Conservation (phyloP, 2,329 filamentous ascomycete species). For the Stagonosporopsis vannaccii region DNA sequence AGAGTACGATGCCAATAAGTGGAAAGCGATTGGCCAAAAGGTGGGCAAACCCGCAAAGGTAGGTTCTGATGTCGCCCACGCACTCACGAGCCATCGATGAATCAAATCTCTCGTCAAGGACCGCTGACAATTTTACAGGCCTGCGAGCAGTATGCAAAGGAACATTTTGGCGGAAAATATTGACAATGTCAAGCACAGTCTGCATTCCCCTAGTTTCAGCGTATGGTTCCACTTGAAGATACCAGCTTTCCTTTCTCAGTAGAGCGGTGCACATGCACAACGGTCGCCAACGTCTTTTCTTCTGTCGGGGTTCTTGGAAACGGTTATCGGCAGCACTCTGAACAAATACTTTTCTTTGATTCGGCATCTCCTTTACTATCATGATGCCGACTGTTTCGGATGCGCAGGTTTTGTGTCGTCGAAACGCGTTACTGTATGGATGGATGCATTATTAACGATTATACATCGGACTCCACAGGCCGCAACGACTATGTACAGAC, state of each 20-base stretch:
- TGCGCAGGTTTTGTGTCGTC: not conserved
- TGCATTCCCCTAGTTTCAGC: constrained; percentile 47
- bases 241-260: constrained; percentile 46
- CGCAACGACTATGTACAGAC: not conserved
- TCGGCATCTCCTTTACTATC: constrained; percentile 10
- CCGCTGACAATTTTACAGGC: constrained; percentile 60
- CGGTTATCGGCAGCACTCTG: constrained; percentile 35
- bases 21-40: constrained; percentile 96
- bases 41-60: constrained; percentile 98
- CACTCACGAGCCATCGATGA: not conserved
- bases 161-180: constrained; percentile 75
- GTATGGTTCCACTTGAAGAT: constrained; percentile 44
- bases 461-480: not conserved
- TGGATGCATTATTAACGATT: not conserved
- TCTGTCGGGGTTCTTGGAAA: constrained; percentile 34
- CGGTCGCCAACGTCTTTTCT: constrained; percentile 39
- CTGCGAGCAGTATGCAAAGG: constrained; percentile 93
- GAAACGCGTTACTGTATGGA: not conserved
- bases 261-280: constrained; percentile 41
- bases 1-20: constrained; percentile 98
- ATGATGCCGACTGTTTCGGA: not conserved
- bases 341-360: constrained; percentile 21
- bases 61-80: constrained; percentile 29
- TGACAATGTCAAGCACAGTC: constrained; percentile 53
- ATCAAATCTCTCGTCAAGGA: not conserved